Percentiles rank a stretch among this genome's conserved stretches.
Evolutionary conservation across 352 stramenopile genomes (phyloP).

Genomic region (Sclerospora graminicola): DNA sequence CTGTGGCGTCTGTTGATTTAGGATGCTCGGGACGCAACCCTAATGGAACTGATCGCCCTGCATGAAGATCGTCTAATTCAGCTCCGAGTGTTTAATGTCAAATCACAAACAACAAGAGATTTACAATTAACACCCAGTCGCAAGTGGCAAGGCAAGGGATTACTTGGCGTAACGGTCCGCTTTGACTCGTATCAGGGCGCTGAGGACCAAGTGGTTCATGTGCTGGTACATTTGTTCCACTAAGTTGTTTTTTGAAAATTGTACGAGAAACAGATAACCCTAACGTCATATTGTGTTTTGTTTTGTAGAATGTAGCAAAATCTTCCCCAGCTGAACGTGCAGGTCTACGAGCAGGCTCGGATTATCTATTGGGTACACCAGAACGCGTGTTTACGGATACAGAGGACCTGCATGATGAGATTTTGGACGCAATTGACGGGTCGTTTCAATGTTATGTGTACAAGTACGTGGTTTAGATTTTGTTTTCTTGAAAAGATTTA

Average conservation of each 20-base stretch:
- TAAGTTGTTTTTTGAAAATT: neutral
- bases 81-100: conserved; percentile 72
- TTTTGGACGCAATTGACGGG: conserved; percentile 84
- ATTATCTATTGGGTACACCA: conserved; percentile 94
- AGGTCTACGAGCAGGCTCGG: conserved; percentile 76
- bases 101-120: conserved; percentile 60
- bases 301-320: conserved; percentile 61
- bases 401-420: conserved; percentile 85
- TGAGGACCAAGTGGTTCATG: conserved; percentile 92
- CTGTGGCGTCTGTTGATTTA: conserved; percentile 6
- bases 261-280: neutral
- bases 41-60: conserved; percentile 89
- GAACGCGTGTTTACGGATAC: conserved; percentile 76
- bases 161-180: conserved; percentile 95
- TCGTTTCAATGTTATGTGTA: conserved; percentile 97
- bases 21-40: conserved; percentile 79
- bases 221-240: conserved; percentile 51
- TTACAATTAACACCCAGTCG: conserved; percentile 86
- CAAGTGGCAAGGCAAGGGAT: conserved; percentile 89
- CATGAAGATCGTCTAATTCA: conserved; percentile 68
- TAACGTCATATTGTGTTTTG: neutral
- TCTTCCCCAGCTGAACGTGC: conserved; percentile 87
- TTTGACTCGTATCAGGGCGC: conserved; percentile 95
- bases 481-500: neutral
- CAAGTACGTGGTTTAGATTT: conserved; percentile 49